A percentile compares a stretch with the other conserved stretches of the same genome.
Conservation (phyloP, 2,329 filamentous ascomycete genomes). For the Alternaria arborescens region DNA sequence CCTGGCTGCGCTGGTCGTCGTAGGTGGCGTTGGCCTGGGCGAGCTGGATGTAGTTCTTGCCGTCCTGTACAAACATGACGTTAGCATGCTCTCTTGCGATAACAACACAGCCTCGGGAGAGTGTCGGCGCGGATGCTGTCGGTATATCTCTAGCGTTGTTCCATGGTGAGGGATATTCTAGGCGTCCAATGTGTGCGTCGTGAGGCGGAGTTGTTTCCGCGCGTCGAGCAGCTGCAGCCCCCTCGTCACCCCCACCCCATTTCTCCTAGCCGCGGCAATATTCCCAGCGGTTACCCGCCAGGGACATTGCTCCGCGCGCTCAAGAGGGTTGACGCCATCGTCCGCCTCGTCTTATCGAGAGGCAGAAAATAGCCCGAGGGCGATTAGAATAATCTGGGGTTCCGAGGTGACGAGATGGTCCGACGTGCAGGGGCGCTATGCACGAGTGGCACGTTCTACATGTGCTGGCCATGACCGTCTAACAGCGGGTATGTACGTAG, state of each 20-base stretch:
- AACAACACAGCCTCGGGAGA: conserved; percentile 6
- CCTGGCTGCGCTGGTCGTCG: conserved; percentile 68
- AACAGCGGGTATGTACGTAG: conserved; percentile 25
- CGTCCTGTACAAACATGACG: conserved; percentile 61
- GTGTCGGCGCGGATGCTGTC: not conserved
- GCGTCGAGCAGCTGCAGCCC: conserved; percentile 12
- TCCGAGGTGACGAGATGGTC: conserved; percentile 25
- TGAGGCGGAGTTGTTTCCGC: conserved; percentile 4
- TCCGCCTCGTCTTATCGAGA: conserved; percentile 3
- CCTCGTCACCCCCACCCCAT: conserved; percentile 22
- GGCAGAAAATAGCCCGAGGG: conserved; percentile 16
- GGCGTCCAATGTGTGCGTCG: conserved; percentile 10
- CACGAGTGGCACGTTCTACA: conserved; percentile 14
- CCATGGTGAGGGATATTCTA: not conserved
- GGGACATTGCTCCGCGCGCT: conserved; percentile 11
- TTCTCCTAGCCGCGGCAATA: conserved; percentile 11
- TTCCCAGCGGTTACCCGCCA: conserved; percentile 10
- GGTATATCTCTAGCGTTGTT: conserved; percentile 7
- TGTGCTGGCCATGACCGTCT: conserved; percentile 10
- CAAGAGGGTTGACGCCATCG: conserved; percentile 4
- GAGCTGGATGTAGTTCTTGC: conserved; percentile 73
- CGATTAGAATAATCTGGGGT: conserved; percentile 20
- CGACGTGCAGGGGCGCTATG: conserved; percentile 23
- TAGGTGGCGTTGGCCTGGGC: conserved; percentile 64
- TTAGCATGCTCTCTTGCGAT: conserved; percentile 15